A percentile compares a stretch with the other conserved stretches of the same genome.
Conservation (phyloP, 768 basidiomycete genomes). For the Lactarius sanguifluus region DNA sequence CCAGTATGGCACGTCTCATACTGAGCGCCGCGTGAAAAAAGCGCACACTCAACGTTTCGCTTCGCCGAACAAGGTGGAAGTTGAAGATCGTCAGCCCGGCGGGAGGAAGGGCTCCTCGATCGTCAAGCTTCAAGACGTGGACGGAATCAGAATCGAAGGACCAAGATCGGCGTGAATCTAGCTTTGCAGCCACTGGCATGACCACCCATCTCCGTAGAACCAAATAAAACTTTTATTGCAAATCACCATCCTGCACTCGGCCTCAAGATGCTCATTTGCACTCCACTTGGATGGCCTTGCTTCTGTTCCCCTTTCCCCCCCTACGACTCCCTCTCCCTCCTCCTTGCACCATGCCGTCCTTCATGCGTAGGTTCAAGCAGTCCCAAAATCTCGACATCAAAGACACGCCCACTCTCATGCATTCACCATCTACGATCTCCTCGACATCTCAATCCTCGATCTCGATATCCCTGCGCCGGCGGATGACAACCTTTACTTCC, state of each 20-base stretch:
- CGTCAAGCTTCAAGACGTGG: neutral
- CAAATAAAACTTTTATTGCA: neutral
- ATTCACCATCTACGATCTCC: constrained; percentile 20
- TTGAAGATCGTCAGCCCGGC: neutral
- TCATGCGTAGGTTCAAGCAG: neutral
- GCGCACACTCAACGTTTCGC: neutral
- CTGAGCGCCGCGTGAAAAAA: neutral
- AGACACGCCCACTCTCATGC: constrained; percentile 7
- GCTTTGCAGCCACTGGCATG: neutral
- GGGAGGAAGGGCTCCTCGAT: neutral
- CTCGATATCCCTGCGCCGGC: constrained; percentile 4
- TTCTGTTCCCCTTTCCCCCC: neutral
- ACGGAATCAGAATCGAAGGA: neutral
- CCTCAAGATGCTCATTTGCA: neutral
- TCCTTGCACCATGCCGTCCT: constrained; percentile 3
- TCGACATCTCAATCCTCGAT: constrained; percentile 16
- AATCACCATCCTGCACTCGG: neutral
- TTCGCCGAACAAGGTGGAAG: neutral
- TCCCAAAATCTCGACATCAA: neutral
- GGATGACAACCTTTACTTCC: constrained; percentile 3
- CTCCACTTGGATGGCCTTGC: neutral
- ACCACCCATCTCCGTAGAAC: neutral
- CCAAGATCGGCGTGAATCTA: neutral
- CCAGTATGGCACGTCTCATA: no score
- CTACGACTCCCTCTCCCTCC: neutral